These are phyloP conservation scores for Blastocystis hominis DNA, from an alignment of 352 stramenopile genomes.

Conservation along the genomic window DNA sequence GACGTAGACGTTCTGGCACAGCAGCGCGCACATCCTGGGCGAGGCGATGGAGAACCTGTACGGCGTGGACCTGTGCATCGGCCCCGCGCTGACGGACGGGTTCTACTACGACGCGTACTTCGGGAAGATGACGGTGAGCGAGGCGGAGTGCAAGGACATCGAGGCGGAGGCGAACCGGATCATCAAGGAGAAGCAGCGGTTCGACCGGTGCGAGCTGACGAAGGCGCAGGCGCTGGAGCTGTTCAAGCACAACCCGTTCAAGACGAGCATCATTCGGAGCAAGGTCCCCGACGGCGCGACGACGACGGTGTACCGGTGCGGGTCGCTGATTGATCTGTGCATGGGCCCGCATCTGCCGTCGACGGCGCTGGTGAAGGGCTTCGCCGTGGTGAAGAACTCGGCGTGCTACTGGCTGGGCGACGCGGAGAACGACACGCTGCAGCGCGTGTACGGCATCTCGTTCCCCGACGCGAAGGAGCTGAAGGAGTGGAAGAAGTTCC, in stretches of 20 bases:
- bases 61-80: constrained; percentile 88
- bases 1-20: constrained; percentile 88
- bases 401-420: constrained; percentile 92
- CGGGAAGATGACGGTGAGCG: constrained; percentile 68
- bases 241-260: constrained; percentile 97
- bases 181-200: constrained; percentile 90
- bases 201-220: constrained; percentile 90
- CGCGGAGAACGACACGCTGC: constrained; percentile 87
- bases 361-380: constrained; percentile 86
- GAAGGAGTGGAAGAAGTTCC: constrained; percentile 90
- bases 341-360: constrained; percentile 87
- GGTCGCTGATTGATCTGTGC: constrained; percentile 93
- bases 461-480: constrained; percentile 94
- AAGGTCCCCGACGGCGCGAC: constrained; percentile 89
- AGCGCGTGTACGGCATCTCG: constrained; percentile 90
- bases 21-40: constrained; percentile 87
- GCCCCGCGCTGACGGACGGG: constrained; percentile 84
- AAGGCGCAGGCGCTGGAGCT: constrained; percentile 95
- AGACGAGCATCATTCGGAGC: constrained; percentile 82
- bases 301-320: constrained; percentile 94
- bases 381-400: constrained; percentile 82
- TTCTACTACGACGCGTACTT: constrained; percentile 99
- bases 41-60: constrained; percentile 90
- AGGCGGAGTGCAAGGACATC: constrained; percentile 77
- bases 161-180: constrained; percentile 80